Evolutionary conservation across 1,284 basidiomycete genomes (phyloP), one percentile per base, ranked within the genome.

Genomic region (Cutaneotrichosporon cyanovorans): DNA sequence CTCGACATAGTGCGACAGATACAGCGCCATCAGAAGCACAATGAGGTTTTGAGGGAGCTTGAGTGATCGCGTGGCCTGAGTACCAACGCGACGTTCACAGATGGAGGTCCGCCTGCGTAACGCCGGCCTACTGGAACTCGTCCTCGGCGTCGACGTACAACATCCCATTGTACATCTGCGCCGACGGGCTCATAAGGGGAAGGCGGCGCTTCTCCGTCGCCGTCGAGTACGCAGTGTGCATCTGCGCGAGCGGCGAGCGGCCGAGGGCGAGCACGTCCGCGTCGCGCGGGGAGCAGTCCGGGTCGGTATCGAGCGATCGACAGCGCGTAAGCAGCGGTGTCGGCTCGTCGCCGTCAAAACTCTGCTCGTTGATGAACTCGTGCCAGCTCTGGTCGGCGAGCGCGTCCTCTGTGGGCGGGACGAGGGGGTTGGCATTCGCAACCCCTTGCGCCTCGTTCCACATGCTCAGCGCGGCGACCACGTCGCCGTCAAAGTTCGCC

Each of bases 281-380:
- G 32, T 54, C 52, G 8, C 52, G 52, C 4, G 52, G 52, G 34
- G 42, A 45, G 46, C 52, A 54, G 12, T 54, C 52, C n/a, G 52
- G 52, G 43, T 54, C 52, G 9, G 52, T 54, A 37, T 54, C 52
- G n/a, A 54, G 48, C 21, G 42, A 45, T 20, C 52, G 45, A 34
- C 52, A 54, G 18, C 52, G 35, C 18, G 52, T 54, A 21, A 54
- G 43, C 40, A 54, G 30, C 37, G 52, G 52, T n/a, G 52, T 54
- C 37, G 48, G 48, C 45, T 54, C 52, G 43, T 54, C 52, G 22
- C 45, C 48, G 30, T 54, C 52, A 50, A 54, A 54, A 48, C 48
- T 54, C 42, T 54, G 49, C 37, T 54, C 52, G 46, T 54, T 54
- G 40, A 54, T 54, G 40, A 50, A 54, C 37, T 54, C 52, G 49